Conservation (phyloP, 495 filamentous ascomycete genomes). For the Annulohypoxylon moriforme region DNA sequence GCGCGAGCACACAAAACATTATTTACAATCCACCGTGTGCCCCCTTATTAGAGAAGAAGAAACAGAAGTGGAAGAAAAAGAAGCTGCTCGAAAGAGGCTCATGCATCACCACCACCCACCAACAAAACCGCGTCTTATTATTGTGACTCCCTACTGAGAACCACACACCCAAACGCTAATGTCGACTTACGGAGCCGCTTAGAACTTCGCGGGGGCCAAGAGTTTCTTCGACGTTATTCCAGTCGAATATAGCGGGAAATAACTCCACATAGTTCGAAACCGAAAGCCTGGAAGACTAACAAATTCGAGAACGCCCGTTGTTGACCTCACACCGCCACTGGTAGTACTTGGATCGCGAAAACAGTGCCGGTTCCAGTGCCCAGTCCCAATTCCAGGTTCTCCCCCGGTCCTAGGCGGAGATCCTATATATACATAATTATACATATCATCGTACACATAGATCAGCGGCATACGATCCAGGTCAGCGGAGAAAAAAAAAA, state of each 20-base stretch:
- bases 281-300: constrained; percentile 36
- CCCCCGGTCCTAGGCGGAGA: constrained; percentile 32
- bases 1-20: constrained; percentile 40
- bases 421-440: constrained; percentile 44
- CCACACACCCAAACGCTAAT: constrained; percentile 34
- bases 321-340: constrained; percentile 47
- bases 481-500: constrained; percentile 29
- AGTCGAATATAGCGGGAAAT: constrained; percentile 30
- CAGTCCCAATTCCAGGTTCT: constrained; percentile 13
- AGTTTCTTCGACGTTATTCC: constrained; percentile 12
- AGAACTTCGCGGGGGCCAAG: constrained; percentile 42
- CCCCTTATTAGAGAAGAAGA: constrained; percentile 27
- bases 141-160: constrained; percentile 15
- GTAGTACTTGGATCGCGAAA: constrained; percentile 24
- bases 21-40: constrained; percentile 41
- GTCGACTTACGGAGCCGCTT: constrained; percentile 41
- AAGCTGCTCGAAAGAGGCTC: constrained; percentile 25
- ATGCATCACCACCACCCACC: constrained; percentile 17
- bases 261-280: constrained; percentile 42
- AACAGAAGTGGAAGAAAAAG: not conserved
- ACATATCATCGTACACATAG: constrained; percentile 19
- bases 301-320: constrained; percentile 34
- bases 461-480: constrained; percentile 24
- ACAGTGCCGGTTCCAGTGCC: constrained; percentile 6
- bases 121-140: constrained; percentile 15